Percentiles rank a stretch among this genome's conserved stretches.
Evolutionary conservation across 768 basidiomycete genomes (phyloP).

Genomic region (Lanmaoa pseudosensibilis): DNA sequence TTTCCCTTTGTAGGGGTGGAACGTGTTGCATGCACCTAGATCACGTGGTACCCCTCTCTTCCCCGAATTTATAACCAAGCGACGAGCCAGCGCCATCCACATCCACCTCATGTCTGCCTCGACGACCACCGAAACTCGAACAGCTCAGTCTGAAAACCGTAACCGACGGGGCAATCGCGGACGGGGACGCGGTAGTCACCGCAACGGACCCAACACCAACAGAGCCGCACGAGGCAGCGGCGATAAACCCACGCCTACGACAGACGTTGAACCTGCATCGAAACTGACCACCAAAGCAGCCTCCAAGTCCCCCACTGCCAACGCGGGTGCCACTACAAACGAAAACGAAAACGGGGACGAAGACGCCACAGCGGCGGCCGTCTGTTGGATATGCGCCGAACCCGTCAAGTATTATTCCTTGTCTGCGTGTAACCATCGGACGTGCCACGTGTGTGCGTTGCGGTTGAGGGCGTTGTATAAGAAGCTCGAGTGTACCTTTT

Average conservation of each 20-base stretch:
- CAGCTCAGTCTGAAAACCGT: background rate
- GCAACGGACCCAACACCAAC: constrained; percentile 1
- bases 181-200: constrained; percentile 18
- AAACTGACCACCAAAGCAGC: background rate
- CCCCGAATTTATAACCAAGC: no score
- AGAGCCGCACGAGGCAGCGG: constrained; percentile 2
- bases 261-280: background rate
- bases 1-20: background rate
- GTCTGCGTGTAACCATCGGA: constrained; percentile 89
- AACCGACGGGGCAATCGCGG: constrained; percentile 20
- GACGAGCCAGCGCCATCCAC: background rate
- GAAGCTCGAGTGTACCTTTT: constrained; percentile 91
- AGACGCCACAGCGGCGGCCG: constrained; percentile 20
- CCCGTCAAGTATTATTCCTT: constrained; percentile 87
- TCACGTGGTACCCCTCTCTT: background rate
- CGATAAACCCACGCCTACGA: background rate
- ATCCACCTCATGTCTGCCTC: constrained; percentile 18
- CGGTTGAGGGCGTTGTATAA: constrained; percentile 91
- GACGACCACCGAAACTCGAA: constrained; percentile 18
- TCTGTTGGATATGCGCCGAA: constrained; percentile 96
- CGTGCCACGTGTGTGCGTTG: constrained; percentile 91
- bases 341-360: constrained; percentile 31
- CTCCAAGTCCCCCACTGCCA: background rate
- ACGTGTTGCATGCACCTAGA: background rate
- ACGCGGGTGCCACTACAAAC: constrained; percentile 13